phyloP scores from a whole-genome alignment of 345 rosid species.

The Psidium guajava region DNA sequence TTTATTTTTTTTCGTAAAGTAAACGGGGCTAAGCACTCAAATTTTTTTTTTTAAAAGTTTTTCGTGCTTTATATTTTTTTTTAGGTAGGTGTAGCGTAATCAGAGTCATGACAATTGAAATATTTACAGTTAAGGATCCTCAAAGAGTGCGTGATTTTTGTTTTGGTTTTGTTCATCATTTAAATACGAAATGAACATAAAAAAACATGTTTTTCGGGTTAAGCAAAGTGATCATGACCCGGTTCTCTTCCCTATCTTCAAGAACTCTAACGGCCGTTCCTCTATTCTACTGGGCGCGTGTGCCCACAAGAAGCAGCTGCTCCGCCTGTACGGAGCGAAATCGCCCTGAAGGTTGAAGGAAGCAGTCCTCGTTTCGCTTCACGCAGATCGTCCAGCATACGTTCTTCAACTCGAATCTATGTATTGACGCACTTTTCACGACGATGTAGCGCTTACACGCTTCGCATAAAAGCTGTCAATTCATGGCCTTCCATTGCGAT shows the following conservation, averaged over 20 bases:
- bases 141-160: neutral
- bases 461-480: neutral
- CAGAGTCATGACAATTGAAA: too few relatives aligned
- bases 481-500: neutral
- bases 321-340: neutral
- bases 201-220: neutral
- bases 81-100: too few relatives aligned
- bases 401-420: neutral
- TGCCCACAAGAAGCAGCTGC: neutral
- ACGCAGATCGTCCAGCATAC: neutral
- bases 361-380: neutral
- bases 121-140: too few relatives aligned
- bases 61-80: too few relatives aligned
- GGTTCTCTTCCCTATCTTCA: neutral
- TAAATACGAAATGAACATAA: neutral
- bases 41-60: too few relatives aligned
- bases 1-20: too few relatives aligned
- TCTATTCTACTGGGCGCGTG: neutral
- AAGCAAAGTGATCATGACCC: neutral
- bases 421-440: neutral
- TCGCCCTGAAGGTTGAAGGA: neutral
- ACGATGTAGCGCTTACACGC: neutral
- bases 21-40: too few relatives aligned
- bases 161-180: neutral
- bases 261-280: neutral